These are phyloP conservation scores for Cutaneotrichosporon spelunceum DNA, from an alignment of 1,284 basidiomycete species.

Conservation along the genomic window DNA sequence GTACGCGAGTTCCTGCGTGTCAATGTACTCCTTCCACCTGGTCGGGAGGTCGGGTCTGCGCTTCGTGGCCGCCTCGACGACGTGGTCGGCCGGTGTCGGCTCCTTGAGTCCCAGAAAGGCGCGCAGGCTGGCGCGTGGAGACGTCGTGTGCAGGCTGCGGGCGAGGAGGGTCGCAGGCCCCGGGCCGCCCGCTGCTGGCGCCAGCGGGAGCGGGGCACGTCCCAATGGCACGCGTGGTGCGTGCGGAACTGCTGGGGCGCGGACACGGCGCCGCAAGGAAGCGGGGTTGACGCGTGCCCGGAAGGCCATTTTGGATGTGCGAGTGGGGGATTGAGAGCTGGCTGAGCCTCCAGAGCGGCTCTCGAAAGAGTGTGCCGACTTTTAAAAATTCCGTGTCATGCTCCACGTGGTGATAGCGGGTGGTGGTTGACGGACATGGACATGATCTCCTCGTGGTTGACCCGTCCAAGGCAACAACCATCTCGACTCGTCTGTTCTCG, in stretches of 20 bases:
- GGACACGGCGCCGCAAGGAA: conserved; percentile 1
- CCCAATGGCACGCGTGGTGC: background rate
- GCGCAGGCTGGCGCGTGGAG: conserved; percentile 6
- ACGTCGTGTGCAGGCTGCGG: conserved; percentile 19
- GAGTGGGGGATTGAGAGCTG: background rate
- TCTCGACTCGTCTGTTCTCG: background rate
- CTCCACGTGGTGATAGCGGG: background rate
- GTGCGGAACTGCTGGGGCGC: background rate
- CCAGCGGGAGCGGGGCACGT: conserved; percentile 8
- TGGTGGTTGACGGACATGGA: too few relatives aligned
- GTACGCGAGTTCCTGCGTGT: background rate
- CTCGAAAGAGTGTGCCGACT: background rate
- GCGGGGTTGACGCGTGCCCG: conserved; percentile 13
- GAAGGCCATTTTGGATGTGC: conserved; percentile 12
- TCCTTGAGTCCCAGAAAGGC: conserved; percentile 13
- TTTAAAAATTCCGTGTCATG: background rate
- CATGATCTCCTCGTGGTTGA: too few relatives aligned
- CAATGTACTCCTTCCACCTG: background rate
- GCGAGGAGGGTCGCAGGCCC: conserved; percentile 10
- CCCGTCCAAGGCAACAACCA: background rate
- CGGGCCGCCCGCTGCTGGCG: background rate
- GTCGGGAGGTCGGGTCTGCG: background rate
- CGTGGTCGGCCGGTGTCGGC: conserved; percentile 9
- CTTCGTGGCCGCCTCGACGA: background rate
- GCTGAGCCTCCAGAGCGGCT: too few relatives aligned